phyloP scores from a whole-genome alignment of 2,329 filamentous ascomycete species.

The Xylariaceae sp. region DNA sequence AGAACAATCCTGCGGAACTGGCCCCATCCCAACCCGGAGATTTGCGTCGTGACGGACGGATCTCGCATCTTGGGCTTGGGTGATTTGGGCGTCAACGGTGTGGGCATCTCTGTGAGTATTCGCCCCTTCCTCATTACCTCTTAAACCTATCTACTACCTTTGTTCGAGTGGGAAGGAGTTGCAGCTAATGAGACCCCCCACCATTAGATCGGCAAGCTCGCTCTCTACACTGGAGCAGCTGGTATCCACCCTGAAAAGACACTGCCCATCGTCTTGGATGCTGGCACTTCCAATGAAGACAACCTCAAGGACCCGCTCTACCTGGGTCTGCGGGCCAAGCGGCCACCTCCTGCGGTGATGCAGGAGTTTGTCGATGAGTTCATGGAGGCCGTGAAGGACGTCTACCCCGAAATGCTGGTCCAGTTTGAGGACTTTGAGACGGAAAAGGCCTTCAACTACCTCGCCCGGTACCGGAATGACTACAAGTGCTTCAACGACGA shows the following conservation, averaged over 20 bases:
- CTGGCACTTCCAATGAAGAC: constrained; percentile 60
- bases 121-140: background rate
- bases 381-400: constrained; percentile 83
- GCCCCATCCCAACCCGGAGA: constrained; percentile 84
- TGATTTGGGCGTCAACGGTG: constrained; percentile 93
- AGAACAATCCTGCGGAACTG: constrained; percentile 86
- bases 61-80: constrained; percentile 89
- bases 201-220: constrained; percentile 78
- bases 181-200: constrained; percentile 20
- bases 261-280: constrained; percentile 64
- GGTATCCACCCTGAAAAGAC: constrained; percentile 88
- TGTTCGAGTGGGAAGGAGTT: too few relatives aligned
- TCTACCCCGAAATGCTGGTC: constrained; percentile 63
- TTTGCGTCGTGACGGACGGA: constrained; percentile 94
- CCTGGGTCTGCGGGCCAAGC: constrained; percentile 80
- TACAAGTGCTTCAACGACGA: constrained; percentile 99
- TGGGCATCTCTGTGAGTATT: constrained; percentile 79
- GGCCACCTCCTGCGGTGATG: constrained; percentile 71
- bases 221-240: constrained; percentile 90
- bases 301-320: constrained; percentile 72
- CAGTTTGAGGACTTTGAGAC: constrained; percentile 99
- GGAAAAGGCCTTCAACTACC: constrained; percentile 80
- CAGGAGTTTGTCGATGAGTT: constrained; percentile 94
- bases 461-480: constrained; percentile 79
- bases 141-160: constrained; percentile 2